Percentiles rank a stretch among this genome's conserved stretches.
Evolutionary conservation across 2,329 filamentous ascomycete species (phyloP).

Genomic region (Penicillium corylophilum): DNA sequence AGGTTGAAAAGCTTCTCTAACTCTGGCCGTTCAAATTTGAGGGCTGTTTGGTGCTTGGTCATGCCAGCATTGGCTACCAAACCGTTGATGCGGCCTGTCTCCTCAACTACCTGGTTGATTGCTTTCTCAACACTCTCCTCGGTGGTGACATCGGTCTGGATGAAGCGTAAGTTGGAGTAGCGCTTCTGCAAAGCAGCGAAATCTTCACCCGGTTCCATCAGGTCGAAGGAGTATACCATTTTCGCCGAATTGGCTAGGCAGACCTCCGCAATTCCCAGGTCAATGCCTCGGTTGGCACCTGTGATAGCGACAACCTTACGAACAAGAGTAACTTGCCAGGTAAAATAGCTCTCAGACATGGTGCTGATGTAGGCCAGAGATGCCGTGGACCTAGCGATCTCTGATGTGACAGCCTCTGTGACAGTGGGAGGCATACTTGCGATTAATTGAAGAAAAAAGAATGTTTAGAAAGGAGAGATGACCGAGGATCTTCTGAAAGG

Average conservation of each 20-base stretch:
- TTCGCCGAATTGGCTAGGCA: conserved; percentile 48
- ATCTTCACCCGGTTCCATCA: conserved; percentile 37
- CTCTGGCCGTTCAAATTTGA: conserved; percentile 44
- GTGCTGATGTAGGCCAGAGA: conserved; percentile 37
- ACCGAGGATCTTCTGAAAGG: no score
- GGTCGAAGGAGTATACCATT: conserved; percentile 44
- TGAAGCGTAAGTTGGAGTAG: conserved; percentile 46
- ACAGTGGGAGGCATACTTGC: conserved; percentile 16
- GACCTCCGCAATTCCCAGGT: conserved; percentile 49
- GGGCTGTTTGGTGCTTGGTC: conserved; percentile 49
- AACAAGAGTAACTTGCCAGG: conserved; percentile 47
- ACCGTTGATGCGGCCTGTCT: conserved; percentile 43
- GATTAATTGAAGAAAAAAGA: background rate
- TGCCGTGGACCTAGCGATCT: conserved; percentile 25
- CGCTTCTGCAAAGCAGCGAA: conserved; percentile 39
- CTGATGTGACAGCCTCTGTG: conserved; percentile 2
- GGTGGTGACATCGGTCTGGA: conserved; percentile 49
- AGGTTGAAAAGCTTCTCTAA: conserved; percentile 46
- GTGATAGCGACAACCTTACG: conserved; percentile 42
- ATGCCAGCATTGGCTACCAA: conserved; percentile 45
- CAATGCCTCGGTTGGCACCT: conserved; percentile 34
- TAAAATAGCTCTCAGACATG: conserved; percentile 42
- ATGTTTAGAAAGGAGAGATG: background rate
- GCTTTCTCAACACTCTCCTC: conserved; percentile 44
- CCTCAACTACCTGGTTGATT: conserved; percentile 42